Evolutionary conservation across 129 eudicot genomes (phyloP).

Genomic region (Flaveria ramosissima): DNA sequence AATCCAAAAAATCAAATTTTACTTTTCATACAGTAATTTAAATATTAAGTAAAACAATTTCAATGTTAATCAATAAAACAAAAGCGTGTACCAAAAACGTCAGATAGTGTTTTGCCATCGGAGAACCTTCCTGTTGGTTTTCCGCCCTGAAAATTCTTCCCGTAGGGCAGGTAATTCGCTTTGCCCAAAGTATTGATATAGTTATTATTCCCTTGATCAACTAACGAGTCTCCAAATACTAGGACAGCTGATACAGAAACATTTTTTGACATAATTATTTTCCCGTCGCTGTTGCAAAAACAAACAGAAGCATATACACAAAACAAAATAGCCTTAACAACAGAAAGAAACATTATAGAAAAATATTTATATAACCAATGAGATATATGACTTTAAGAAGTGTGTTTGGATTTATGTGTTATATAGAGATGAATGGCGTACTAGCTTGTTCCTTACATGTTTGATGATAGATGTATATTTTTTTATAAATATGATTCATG

Average conservation of each 20-base stretch:
- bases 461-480: background rate
- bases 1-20: too few relatives aligned
- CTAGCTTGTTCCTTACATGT: background rate
- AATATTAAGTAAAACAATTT: too few relatives aligned
- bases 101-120: conserved; percentile 63
- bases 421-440: background rate
- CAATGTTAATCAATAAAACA: too few relatives aligned
- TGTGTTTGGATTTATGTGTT: background rate
- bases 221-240: conserved; percentile 64
- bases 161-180: conserved; percentile 67
- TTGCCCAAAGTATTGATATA: conserved; percentile 41
- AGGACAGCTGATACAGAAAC: conserved; percentile 46
- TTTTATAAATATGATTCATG: background rate
- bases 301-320: conserved; percentile 5
- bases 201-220: conserved; percentile 73
- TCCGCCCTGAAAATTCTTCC: conserved; percentile 62
- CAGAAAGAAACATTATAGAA: background rate
- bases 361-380: background rate
- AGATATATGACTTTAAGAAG: background rate
- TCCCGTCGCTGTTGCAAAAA: conserved; percentile 19
- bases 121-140: conserved; percentile 67
- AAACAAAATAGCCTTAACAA: background rate
- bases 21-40: too few relatives aligned
- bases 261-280: conserved; percentile 28
- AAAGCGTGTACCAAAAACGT: conserved; percentile 36